Conservation (phyloP, 202 grass and related monocot species). For the Bolboschoenoplectus hybrid region DNA sequence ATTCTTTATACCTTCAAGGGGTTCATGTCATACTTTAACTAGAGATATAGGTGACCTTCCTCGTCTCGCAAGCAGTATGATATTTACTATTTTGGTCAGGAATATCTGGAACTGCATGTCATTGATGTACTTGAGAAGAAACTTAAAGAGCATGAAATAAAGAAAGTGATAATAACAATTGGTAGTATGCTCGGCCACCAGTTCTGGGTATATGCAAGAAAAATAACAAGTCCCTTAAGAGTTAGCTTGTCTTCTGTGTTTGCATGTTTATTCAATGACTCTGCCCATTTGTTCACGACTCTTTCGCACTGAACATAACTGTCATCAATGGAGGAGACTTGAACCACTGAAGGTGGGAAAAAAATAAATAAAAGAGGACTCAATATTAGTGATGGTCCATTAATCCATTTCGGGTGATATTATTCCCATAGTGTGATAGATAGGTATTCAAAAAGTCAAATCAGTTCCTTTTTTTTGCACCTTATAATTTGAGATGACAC, state of each 20-base stretch:
- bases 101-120: too few relatives aligned
- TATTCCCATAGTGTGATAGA: too few relatives aligned
- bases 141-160: background rate
- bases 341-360: background rate
- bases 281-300: conserved; percentile 66
- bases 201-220: conserved; percentile 94
- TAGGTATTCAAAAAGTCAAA: too few relatives aligned
- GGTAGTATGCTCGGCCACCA: conserved; percentile 83
- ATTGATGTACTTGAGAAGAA: background rate
- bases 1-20: too few relatives aligned
- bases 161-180: conserved; percentile 57
- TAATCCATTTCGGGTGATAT: background rate
- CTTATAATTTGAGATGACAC: too few relatives aligned
- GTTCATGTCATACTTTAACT: too few relatives aligned
- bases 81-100: too few relatives aligned
- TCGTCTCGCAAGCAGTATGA: too few relatives aligned
- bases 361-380: conserved; percentile 6
- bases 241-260: conserved; percentile 57
- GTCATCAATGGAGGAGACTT: conserved; percentile 44
- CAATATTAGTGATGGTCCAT: background rate
- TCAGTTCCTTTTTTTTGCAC: too few relatives aligned
- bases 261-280: conserved; percentile 36
- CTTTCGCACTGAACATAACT: conserved; percentile 63
- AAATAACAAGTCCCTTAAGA: conserved; percentile 92
- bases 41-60: too few relatives aligned